phyloP scores from a whole-genome alignment of 2,329 filamentous ascomycete species.

The Sphaerulina populicola region DNA sequence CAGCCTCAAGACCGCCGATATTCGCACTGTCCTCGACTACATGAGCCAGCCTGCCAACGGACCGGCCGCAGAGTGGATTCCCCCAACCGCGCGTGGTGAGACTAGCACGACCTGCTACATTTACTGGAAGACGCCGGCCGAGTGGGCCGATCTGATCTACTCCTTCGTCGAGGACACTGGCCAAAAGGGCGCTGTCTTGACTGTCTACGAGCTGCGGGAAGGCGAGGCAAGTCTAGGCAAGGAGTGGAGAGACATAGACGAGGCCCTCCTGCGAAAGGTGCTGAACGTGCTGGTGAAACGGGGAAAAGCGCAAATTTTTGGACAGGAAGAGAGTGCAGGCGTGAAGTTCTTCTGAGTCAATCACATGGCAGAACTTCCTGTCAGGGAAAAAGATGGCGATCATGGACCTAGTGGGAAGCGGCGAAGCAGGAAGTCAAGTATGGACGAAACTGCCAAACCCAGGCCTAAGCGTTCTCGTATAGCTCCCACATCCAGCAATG shows the following conservation, averaged over 20 bases:
- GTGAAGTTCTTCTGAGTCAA: conserved; percentile 83
- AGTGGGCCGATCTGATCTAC: conserved; percentile 76
- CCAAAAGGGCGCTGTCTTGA: conserved; percentile 81
- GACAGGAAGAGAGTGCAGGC: conserved; percentile 75
- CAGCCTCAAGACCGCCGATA: conserved; percentile 46
- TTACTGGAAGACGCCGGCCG: conserved; percentile 78
- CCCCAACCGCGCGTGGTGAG: conserved; percentile 27
- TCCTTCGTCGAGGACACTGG: conserved; percentile 77
- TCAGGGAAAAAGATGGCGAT: not conserved
- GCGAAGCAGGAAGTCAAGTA: conserved; percentile 8
- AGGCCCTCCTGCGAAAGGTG: conserved; percentile 68
- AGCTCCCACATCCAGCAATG: not conserved
- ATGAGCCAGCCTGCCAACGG: conserved; percentile 46
- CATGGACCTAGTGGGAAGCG: conserved; percentile 3
- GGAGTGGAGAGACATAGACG: conserved; percentile 53
- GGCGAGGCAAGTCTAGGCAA: conserved; percentile 64
- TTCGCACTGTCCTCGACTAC: conserved; percentile 47
- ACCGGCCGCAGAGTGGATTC: conserved; percentile 56
- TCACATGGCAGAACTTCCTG: not conserved
- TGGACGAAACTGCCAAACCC: conserved; percentile 3
- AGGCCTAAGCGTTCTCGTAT: conserved; percentile 5
- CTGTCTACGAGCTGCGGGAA: conserved; percentile 81
- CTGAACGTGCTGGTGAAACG: conserved; percentile 76
- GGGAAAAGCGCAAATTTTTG: conserved; percentile 89
- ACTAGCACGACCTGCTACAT: conserved; percentile 58